Evolutionary conservation across 257 asterid genomes (phyloP), one percentile per base, ranked within the genome.

Genomic region (Ophiorrhiza pumila): DNA sequence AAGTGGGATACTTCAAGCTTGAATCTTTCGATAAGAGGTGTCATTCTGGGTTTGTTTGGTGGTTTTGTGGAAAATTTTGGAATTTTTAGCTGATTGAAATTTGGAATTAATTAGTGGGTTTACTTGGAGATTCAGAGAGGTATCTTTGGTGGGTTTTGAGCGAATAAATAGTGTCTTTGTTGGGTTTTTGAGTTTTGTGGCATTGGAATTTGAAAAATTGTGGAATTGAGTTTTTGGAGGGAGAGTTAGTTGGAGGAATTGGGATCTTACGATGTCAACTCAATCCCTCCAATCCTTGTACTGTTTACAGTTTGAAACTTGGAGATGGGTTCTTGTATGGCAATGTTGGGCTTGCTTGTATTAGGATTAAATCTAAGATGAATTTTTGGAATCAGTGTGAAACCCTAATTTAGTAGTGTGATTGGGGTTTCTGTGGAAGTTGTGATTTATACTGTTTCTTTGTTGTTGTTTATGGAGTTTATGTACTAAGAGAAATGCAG

Each of bases 181-280:
- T 65, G 65, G 66, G 57, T 31, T 71, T 72, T 37, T 43, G 46
- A 49, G 27, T 47, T 61, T 27, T 63, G 76, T 32, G 71, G 80
- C 60, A 59, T 77, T 73, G 74, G 81, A 81, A 61, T 83, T 86
- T 79, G 79, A 77, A 82, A 66, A n/a, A 67, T 80, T 73, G 61
- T 25, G 75, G 85, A 62, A 82, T 80, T 81, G 83, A 83, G 78
- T 49, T 88, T 87, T 86, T 87, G 91, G 92, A 83, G 89, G 91
- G 90, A 86, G 94, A 81, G 83, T 81, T 81, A 49, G 92, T 82
- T 82, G 60, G 55, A 59, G 59, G 71, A 74, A 59, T 82, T 79
- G 86, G 83, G 91, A 86, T 89, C 93, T 80, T 82, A 78, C 60
- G 83, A 80, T 71, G 68, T 79, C 81, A 73, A 83, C 77, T 73